phyloP scores from a whole-genome alignment of 352 stramenopile species.

The Phytophthora chlamydospora region DNA sequence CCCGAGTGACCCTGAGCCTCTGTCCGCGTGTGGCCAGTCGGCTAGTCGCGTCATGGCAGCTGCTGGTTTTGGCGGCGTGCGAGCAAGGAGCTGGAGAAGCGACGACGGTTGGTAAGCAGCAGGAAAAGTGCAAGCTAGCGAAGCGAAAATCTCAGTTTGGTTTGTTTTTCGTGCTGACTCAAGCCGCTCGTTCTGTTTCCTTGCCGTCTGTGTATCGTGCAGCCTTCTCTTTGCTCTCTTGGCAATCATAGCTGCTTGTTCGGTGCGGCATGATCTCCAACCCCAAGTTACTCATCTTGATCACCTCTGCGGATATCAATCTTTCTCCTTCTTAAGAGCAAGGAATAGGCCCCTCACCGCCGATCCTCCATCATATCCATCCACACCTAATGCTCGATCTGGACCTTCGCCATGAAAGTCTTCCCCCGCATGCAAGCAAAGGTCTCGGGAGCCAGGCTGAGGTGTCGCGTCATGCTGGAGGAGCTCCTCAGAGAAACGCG shows the following conservation, averaged over 20 bases:
- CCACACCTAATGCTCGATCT: too few species aligned
- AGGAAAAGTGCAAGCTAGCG: constrained; percentile 40
- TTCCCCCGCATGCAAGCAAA: too few species aligned
- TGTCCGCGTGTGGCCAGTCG: too few species aligned
- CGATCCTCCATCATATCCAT: too few species aligned
- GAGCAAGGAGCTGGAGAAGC: constrained; percentile 10
- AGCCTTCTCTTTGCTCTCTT: not conserved
- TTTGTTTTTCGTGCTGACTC: constrained; percentile 38
- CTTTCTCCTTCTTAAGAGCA: not conserved
- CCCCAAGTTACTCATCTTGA: constrained; percentile 31
- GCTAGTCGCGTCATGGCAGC: not conserved
- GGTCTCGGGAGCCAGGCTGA: too few species aligned
- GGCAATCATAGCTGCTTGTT: not conserved
- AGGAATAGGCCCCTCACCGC: too few species aligned
- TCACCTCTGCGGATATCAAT: constrained; percentile 10
- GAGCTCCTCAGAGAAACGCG: too few species aligned
- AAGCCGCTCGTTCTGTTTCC: constrained; percentile 1
- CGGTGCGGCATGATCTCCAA: constrained; percentile 2
- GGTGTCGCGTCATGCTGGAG: too few species aligned
- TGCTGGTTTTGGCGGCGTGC: constrained; percentile 8
- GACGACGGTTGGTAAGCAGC: constrained; percentile 35
- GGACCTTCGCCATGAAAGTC: too few species aligned
- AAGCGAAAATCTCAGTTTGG: constrained; percentile 38
- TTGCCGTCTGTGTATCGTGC: not conserved
- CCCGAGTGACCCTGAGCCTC: too few species aligned